Percentiles rank a stretch among this genome's conserved stretches.
phyloP scores from a whole-genome alignment of 495 filamentous ascomycete genomes.

The Daldinia childiae region DNA sequence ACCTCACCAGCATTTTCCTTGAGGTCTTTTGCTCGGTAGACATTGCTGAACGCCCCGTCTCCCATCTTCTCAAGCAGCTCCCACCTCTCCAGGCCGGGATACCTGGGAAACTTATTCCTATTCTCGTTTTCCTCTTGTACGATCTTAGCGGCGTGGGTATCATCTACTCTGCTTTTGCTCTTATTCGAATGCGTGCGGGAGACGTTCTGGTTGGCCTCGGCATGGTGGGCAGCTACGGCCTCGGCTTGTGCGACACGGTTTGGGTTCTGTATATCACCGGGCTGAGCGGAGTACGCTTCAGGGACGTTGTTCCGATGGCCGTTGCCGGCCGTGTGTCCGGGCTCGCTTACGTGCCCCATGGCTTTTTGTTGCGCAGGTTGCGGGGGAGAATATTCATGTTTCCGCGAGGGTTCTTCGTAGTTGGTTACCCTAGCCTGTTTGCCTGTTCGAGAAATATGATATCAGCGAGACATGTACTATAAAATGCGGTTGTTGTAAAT shows the following conservation, averaged over 20 bases:
- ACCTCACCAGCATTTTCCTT: conserved; percentile 76
- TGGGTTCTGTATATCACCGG: conserved; percentile 60
- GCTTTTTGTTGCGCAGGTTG: conserved; percentile 55
- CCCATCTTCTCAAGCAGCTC: conserved; percentile 96
- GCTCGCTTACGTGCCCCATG: conserved; percentile 61
- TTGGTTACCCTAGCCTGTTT: conserved; percentile 86
- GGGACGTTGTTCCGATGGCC: conserved; percentile 49
- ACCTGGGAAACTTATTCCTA: conserved; percentile 85
- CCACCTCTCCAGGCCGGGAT: conserved; percentile 93
- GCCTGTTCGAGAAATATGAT: conserved; percentile 50
- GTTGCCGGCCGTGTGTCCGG: conserved; percentile 54
- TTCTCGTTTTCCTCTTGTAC: conserved; percentile 89
- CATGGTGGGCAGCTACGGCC: conserved; percentile 65
- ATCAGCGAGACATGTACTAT: conserved; percentile 45
- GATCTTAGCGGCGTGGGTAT: conserved; percentile 78
- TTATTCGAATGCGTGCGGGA: conserved; percentile 36
- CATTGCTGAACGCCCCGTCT: conserved; percentile 98
- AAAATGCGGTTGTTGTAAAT: conserved; percentile 11
- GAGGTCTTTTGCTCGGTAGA: conserved; percentile 86
- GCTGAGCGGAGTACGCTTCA: conserved; percentile 66
- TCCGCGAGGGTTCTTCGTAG: conserved; percentile 62
- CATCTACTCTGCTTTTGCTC: conserved; percentile 64
- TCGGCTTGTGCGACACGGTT: conserved; percentile 73
- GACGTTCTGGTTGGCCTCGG: conserved; percentile 48
- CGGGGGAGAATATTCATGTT: conserved; percentile 65